A percentile compares a stretch with the other conserved stretches of the same genome.
Conservation (phyloP, 257 asterid genomes). For the Perilla frutescens region DNA sequence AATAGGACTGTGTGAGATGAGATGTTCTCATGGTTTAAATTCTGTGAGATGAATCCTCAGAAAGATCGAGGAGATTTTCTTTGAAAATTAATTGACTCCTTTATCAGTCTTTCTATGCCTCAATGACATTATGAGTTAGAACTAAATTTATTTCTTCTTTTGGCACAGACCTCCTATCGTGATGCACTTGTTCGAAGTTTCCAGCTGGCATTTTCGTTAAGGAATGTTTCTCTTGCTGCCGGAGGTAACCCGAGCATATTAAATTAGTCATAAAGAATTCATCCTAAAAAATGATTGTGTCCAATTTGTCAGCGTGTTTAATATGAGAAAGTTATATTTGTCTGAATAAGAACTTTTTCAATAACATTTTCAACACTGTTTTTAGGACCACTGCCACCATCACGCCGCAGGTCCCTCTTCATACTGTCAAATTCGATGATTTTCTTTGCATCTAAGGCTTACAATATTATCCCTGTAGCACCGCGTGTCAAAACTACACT, state of each 20-base stretch:
- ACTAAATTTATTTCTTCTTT: conserved; percentile 9
- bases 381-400: conserved; percentile 78
- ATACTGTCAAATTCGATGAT: conserved; percentile 85
- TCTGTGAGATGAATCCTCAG: neutral
- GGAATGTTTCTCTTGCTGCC: conserved; percentile 59
- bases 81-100: too few relatives aligned
- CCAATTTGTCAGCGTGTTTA: neutral
- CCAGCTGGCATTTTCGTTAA: conserved; percentile 86
- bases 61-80: neutral
- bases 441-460: conserved; percentile 85
- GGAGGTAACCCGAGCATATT: conserved; percentile 56
- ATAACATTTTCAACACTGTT: conserved; percentile 19
- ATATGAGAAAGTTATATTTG: neutral
- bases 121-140: neutral
- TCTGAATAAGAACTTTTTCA: neutral
- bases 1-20: neutral
- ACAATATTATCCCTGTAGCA: conserved; percentile 63
- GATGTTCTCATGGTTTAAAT: neutral
- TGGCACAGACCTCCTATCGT: conserved; percentile 74
- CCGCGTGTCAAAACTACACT: conserved; percentile 59
- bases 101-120: neutral
- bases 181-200: conserved; percentile 82
- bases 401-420: conserved; percentile 92
- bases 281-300: neutral
- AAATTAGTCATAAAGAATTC: neutral